Percentiles rank a stretch among this genome's conserved stretches.
Evolutionary conservation across 1,139 yeast species (phyloP).

Genomic region (Blastobotrys petasosporus): DNA sequence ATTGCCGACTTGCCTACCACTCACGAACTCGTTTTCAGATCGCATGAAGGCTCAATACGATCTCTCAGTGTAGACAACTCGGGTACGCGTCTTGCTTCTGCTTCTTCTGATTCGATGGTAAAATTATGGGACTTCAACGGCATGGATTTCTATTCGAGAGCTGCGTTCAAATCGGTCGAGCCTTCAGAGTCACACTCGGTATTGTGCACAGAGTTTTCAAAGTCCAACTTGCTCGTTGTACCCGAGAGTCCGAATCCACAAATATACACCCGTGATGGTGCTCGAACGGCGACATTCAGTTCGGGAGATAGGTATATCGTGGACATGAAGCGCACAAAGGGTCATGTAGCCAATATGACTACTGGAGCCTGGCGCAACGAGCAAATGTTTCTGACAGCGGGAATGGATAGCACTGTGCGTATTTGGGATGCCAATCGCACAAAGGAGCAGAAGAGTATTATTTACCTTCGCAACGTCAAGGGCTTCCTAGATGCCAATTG

Average conservation of each 20-base stretch:
- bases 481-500: constrained; percentile 23
- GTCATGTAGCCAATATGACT: constrained; percentile 35
- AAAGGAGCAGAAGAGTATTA: constrained; percentile 28
- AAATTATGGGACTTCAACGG: constrained; percentile 35
- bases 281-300: constrained; percentile 25
- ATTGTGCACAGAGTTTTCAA: constrained; percentile 24
- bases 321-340: constrained; percentile 36
- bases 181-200: constrained; percentile 31
- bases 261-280: constrained; percentile 28
- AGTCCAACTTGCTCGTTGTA: constrained; percentile 24
- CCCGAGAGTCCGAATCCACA: constrained; percentile 28
- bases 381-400: constrained; percentile 28
- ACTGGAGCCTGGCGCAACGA: constrained; percentile 34
- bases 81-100: constrained; percentile 31
- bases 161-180: constrained; percentile 30
- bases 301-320: constrained; percentile 37
- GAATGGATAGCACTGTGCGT: constrained; percentile 34
- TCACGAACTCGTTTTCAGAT: constrained; percentile 29
- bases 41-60: constrained; percentile 29
- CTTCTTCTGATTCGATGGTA: constrained; percentile 30
- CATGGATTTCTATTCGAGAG: constrained; percentile 27
- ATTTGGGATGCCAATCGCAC: constrained; percentile 32
- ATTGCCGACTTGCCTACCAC: constrained; percentile 29
- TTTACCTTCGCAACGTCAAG: constrained; percentile 27
- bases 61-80: constrained; percentile 29